Conservation (phyloP, 1,139 yeast genomes). For the Blastobotrys illinoisensis region DNA sequence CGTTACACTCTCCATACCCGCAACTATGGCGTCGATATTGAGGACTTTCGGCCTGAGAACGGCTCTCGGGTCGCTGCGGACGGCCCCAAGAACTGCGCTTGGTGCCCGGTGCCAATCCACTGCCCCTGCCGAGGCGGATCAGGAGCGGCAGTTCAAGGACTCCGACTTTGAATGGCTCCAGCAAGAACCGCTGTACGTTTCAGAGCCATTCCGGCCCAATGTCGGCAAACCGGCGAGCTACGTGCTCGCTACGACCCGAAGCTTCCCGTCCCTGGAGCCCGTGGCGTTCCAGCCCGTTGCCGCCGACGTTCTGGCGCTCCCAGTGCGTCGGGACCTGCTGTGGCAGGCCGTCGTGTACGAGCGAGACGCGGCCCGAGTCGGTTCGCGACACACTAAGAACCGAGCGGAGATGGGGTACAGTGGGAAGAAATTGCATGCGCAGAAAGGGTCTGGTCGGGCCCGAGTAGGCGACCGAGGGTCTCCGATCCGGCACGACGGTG, state of each 20-base stretch:
- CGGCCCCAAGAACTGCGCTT: too few species aligned
- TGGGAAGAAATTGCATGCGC: constrained; percentile 75
- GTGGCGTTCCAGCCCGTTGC: constrained; percentile 70
- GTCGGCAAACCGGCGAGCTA: constrained; percentile 55
- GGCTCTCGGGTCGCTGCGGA: neutral
- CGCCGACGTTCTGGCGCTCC: constrained; percentile 57
- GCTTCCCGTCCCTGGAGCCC: constrained; percentile 90
- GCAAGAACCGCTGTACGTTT: neutral
- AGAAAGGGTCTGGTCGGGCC: constrained; percentile 93
- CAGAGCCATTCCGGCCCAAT: neutral
- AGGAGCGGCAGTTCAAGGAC: neutral
- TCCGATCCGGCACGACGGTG: constrained; percentile 86
- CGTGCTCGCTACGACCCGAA: constrained; percentile 73
- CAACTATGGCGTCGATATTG: neutral
- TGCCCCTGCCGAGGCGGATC: neutral
- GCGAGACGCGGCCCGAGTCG: constrained; percentile 84
- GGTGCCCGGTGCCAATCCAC: neutral
- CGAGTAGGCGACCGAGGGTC: constrained; percentile 95
- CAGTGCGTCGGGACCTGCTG: constrained; percentile 81
- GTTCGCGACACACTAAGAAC: constrained; percentile 79
- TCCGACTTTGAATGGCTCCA: neutral
- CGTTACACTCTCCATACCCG: neutral
- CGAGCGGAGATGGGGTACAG: constrained; percentile 86
- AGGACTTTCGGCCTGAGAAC: neutral
- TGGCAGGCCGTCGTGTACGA: constrained; percentile 95